These are phyloP conservation scores for Wakefieldia striispora DNA, from an alignment of 768 basidiomycete genomes.

Conservation along the genomic window DNA sequence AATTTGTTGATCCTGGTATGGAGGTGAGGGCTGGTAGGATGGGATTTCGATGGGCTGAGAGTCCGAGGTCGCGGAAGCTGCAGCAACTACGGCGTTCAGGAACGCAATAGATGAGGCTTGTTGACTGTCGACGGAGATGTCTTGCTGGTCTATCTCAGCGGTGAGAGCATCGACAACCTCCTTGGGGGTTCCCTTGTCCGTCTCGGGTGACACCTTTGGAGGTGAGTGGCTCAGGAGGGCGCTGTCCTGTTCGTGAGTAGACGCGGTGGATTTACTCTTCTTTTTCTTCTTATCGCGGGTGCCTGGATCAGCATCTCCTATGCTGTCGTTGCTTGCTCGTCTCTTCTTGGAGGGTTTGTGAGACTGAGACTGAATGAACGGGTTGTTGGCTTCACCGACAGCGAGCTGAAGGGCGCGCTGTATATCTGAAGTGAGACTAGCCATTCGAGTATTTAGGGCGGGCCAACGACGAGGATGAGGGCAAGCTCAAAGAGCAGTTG, in stretches of 20 bases:
- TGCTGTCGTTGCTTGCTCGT: slow-evolving; percentile 23
- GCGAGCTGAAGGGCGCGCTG: slow-evolving; percentile 52
- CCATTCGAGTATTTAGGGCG: slow-evolving; percentile 38
- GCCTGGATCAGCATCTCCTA: slow-evolving; percentile 11
- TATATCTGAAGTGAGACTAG: slow-evolving; percentile 41
- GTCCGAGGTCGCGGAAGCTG: slow-evolving; percentile 52
- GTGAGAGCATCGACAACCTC: slow-evolving; percentile 35
- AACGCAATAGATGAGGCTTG: slow-evolving; percentile 56
- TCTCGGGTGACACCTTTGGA: slow-evolving; percentile 24
- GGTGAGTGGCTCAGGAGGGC: slow-evolving; percentile 14
- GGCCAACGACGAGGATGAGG: slow-evolving; percentile 39
- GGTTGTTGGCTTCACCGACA: slow-evolving; percentile 44
- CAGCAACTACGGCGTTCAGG: slow-evolving; percentile 63
- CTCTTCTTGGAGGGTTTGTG: slow-evolving; percentile 34
- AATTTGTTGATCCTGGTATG: slow-evolving; percentile 34
- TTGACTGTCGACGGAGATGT: slow-evolving; percentile 30
- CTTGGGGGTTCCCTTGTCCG: slow-evolving; percentile 35
- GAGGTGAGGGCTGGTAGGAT: slow-evolving; percentile 31
- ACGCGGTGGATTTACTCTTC: slow-evolving; percentile 20
- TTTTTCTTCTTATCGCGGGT: slow-evolving; percentile 36
- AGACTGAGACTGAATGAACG: slow-evolving; percentile 30
- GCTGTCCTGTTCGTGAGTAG: slow-evolving; percentile 8
- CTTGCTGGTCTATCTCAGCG: slow-evolving; percentile 24
- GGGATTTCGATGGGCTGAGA: slow-evolving; percentile 28
- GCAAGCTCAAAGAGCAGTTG: slow-evolving; percentile 30